Evolutionary conservation across 2,329 filamentous ascomycete species (phyloP).

Genomic region (Calonectria pauciramosa): DNA sequence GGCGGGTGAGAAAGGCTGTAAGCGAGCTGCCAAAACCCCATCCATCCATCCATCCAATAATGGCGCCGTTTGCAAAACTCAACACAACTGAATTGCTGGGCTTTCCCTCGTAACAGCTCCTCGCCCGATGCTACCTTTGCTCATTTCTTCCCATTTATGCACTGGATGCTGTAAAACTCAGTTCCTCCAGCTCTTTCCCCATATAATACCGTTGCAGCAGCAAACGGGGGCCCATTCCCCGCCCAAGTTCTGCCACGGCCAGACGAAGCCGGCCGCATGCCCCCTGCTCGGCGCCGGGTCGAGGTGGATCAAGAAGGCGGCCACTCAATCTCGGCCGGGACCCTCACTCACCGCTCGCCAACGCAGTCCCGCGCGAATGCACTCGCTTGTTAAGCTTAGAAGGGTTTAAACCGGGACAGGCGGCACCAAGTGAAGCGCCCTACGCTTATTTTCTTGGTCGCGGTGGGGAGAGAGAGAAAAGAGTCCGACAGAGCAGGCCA

Average conservation of each 20-base stretch:
- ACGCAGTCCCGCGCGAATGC: not conserved
- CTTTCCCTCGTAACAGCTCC: not conserved
- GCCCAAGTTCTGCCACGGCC: not conserved
- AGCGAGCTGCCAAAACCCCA: not conserved
- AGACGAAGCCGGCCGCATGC: not conserved
- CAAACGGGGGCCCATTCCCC: not conserved
- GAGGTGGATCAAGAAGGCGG: not conserved
- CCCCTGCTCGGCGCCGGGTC: not conserved
- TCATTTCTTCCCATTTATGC: not conserved
- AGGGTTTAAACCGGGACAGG: not conserved
- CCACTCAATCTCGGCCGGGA: conserved; percentile 12
- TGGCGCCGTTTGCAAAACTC: not conserved
- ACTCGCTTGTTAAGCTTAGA: conserved; percentile 20
- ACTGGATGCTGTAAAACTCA: not conserved
- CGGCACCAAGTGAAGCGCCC: not conserved
- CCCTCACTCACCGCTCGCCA: conserved; percentile 4
- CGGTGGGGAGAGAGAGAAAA: not conserved
- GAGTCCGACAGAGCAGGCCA: not conserved
- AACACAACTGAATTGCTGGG: not conserved
- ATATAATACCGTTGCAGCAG: not conserved
- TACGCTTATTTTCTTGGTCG: not conserved
- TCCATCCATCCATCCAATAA: too few species aligned
- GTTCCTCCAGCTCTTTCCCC: not conserved
- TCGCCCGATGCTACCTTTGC: not conserved
- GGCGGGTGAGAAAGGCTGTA: not conserved